A percentile compares a stretch with the other conserved stretches of the same genome.
Conservation (phyloP, 2,329 filamentous ascomycete genomes). For the Talaromyces sp. region DNA sequence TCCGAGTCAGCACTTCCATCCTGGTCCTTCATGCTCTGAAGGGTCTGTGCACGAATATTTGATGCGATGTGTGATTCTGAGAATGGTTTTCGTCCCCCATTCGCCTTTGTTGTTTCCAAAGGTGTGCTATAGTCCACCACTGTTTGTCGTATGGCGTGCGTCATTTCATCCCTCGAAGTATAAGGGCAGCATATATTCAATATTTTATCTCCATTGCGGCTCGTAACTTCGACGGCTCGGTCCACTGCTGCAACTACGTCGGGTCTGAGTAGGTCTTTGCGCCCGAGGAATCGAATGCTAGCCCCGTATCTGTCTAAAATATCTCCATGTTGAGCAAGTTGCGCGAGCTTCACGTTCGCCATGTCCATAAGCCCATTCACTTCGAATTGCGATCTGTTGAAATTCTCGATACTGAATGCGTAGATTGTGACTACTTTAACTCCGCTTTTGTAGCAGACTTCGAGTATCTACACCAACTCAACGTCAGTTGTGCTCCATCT, state of each 20-base stretch:
- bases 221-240: slow-evolving; percentile 79
- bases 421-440: slow-evolving; percentile 97
- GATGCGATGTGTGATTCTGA: slow-evolving; percentile 83
- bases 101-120: slow-evolving; percentile 46
- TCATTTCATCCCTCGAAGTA: slow-evolving; percentile 93
- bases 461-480: slow-evolving; percentile 63
- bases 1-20: slow-evolving; percentile 48
- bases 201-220: slow-evolving; percentile 72
- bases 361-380: slow-evolving; percentile 97
- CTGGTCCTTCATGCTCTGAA: slow-evolving; percentile 26
- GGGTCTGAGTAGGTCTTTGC: slow-evolving; percentile 74
- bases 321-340: slow-evolving; percentile 89
- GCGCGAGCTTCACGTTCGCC: slow-evolving; percentile 89
- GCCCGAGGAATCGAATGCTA: slow-evolving; percentile 77
- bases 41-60: slow-evolving; percentile 69
- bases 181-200: slow-evolving; percentile 98
- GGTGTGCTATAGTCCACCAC: slow-evolving; percentile 82
- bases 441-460: slow-evolving; percentile 96
- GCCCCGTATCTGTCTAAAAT: slow-evolving; percentile 90
- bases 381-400: slow-evolving; percentile 93
- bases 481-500: neutral
- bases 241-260: slow-evolving; percentile 90
- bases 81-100: slow-evolving; percentile 61
- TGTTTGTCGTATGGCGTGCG: slow-evolving; percentile 79
- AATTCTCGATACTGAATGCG: slow-evolving; percentile 98